Base-by-base conservation (phyloP, 805 yeast species). In the Alloascoidea africana region DNA sequence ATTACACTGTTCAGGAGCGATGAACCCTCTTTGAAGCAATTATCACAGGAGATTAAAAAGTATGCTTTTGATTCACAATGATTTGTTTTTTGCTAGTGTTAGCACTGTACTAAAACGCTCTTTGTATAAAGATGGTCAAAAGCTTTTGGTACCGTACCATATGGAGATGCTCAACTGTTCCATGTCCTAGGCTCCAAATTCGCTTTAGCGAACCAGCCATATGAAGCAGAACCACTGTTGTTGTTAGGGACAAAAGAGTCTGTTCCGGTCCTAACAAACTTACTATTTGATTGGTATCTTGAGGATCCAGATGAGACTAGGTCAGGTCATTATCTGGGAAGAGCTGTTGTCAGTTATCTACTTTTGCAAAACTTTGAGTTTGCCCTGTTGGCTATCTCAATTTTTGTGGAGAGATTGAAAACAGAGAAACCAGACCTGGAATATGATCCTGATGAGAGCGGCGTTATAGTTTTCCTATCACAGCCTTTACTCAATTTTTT, bases 111-210 rank as follows among this genome's bases (percentile, higher is more conserved):
- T n/a, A n/a, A n/a, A n/a, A n/a, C n/a, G n/a, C n/a, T n/a, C n/a
- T n/a, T n/a, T n/a, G 16, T 5, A 14, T 16, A 37, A 4, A 66
- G 67, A 38, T 89, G 94, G 86, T 65, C 87, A 0, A 55, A 58
- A 34, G 65, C 65, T 42, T 57, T 53, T 38, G 62, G 73, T 3
- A 62, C 60, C 0, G 60, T 58, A 38, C 68, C 68, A 39, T 68
- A 70, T 43, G 96, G 95, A 3, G 94, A 85, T 50, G 68, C 79
- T 4, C 74, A 72, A 34, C 60, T 91, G 39, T 85, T 84, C 51
- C 76, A 76, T 45, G 65, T 77, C 6, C 65, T 85, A 42, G 96
- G 95, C 2, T 55, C 65, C 27, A 75, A 82, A 51, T 62, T 84
- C 33, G 59, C 55, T 18, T 46, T 52, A 27, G 62, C 60, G 15